A percentile compares a stretch with the other conserved stretches of the same genome.
These are phyloP conservation scores for Ocimum tenuiflorum DNA, from an alignment of 257 asterid genomes.

Conservation along the genomic window DNA sequence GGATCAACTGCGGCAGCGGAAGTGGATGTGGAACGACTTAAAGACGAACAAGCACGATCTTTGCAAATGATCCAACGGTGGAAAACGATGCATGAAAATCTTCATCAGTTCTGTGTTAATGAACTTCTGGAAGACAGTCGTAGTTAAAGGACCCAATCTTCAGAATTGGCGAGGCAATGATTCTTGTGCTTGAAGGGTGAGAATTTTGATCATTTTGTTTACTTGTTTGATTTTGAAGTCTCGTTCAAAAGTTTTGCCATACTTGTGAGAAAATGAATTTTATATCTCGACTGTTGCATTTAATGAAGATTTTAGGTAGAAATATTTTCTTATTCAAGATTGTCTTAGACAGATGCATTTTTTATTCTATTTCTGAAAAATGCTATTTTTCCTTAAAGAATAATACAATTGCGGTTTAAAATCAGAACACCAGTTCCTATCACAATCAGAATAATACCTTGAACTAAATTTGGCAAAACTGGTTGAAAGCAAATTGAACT, in stretches of 20 bases:
- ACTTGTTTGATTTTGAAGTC: neutral
- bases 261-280: neutral
- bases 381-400: too few species aligned
- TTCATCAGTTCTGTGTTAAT: slow-evolving; percentile 54
- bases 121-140: slow-evolving; percentile 54
- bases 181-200: neutral
- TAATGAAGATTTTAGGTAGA: too few species aligned
- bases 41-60: slow-evolving; percentile 44
- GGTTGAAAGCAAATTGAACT: too few species aligned
- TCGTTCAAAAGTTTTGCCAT: neutral
- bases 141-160: slow-evolving; percentile 24
- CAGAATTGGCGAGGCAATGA: slow-evolving; percentile 4
- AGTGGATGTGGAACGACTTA: slow-evolving; percentile 65
- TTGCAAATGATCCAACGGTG: slow-evolving; percentile 56
- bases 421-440: too few species aligned
- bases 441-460: too few species aligned
- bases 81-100: slow-evolving; percentile 49
- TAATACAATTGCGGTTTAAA: too few species aligned
- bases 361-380: too few species aligned
- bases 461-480: too few species aligned
- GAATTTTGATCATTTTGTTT: neutral
- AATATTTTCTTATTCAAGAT: too few species aligned
- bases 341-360: too few species aligned
- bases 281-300: neutral
- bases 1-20: slow-evolving; percentile 73